A percentile compares a stretch with the other conserved stretches of the same genome.
These are phyloP conservation scores for Cucurbita argyrosperma DNA, from an alignment of 306 rosid species.

Conservation along the genomic window DNA sequence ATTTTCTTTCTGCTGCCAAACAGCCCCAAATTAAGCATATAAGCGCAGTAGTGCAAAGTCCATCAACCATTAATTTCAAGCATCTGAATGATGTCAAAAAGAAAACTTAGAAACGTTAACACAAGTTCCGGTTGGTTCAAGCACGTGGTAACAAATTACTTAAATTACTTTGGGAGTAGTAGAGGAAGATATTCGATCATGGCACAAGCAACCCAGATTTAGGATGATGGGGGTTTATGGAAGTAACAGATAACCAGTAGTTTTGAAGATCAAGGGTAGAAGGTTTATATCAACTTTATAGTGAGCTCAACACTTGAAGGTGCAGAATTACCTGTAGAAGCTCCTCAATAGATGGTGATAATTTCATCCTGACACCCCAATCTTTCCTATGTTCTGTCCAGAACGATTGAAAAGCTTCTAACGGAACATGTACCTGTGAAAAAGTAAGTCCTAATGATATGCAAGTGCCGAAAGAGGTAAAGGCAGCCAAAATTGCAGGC, in stretches of 20 bases:
- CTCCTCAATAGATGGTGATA: slow-evolving; percentile 54
- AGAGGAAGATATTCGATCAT: neutral
- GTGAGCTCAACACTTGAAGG: neutral
- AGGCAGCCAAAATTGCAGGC: neutral
- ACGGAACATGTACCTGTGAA: slow-evolving; percentile 62
- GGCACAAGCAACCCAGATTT: neutral
- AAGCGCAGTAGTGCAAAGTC: neutral
- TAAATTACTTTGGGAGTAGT: neutral
- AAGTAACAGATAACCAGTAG: neutral
- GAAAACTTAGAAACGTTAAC: neutral
- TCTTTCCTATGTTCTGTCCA: slow-evolving; percentile 62
- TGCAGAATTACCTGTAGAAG: slow-evolving; percentile 49
- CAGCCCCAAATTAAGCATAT: neutral
- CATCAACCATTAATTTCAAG: neutral
- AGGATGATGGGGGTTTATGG: neutral
- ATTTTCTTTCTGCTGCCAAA: too few species aligned
- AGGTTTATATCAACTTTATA: neutral
- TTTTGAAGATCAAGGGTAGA: neutral
- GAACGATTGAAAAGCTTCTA: slow-evolving; percentile 57
- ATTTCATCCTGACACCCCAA: slow-evolving; percentile 66
- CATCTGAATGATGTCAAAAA: neutral
- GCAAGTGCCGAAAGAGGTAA: neutral
- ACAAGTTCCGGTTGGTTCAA: neutral
- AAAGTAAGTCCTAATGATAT: slow-evolving; percentile 2
- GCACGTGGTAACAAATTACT: neutral